Evolutionary conservation across 495 filamentous ascomycete genomes (phyloP).

Genomic region (Pseudoneurospora amorphoporcata): DNA sequence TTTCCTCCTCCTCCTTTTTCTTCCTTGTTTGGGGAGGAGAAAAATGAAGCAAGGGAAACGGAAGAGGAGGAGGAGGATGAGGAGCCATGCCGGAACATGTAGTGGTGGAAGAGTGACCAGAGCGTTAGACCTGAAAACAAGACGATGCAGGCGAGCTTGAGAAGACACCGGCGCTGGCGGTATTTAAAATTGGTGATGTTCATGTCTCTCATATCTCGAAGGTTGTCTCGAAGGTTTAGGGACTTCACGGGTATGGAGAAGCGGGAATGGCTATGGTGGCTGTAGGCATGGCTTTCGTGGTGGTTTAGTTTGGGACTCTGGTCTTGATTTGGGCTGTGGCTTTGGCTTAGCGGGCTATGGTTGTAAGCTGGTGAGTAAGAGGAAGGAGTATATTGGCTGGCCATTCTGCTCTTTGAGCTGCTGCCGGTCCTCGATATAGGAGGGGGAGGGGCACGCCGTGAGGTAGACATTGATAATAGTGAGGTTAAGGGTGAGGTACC

Average conservation of each 20-base stretch:
- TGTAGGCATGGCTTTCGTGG: neutral
- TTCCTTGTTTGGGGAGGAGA: neutral
- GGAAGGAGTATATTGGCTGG: neutral
- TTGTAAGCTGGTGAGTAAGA: neutral
- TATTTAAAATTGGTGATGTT: neutral
- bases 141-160: neutral
- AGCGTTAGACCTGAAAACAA: neutral
- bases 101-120: neutral
- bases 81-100: neutral
- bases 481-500: neutral
- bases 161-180: neutral
- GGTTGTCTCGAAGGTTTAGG: neutral
- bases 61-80: neutral
- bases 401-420: neutral
- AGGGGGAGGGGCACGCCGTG: neutral
- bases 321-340: neutral
- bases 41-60: neutral
- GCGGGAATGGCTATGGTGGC: neutral
- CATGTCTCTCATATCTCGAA: neutral
- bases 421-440: neutral
- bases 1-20: slow-evolving; percentile 4
- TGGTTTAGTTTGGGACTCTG: neutral
- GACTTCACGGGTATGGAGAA: neutral
- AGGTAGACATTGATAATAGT: neutral
- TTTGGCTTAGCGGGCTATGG: neutral